phyloP scores from a whole-genome alignment of 371 early-diverging fungal genomes.

The Coemansia sp. region DNA sequence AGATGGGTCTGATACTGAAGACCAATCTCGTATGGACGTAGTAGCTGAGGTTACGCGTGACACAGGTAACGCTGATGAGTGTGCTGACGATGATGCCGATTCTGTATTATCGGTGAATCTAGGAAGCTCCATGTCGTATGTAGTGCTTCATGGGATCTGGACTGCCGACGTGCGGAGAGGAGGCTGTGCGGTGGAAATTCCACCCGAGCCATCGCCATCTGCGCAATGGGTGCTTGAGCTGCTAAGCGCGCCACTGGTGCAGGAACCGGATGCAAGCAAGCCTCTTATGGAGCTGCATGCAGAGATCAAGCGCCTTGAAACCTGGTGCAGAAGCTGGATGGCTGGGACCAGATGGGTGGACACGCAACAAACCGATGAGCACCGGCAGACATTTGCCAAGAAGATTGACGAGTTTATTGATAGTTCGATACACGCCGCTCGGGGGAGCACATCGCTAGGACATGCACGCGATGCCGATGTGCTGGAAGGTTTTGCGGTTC shows the following conservation, averaged over 20 bases:
- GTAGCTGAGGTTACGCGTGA: neutral
- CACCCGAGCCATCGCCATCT: conserved; percentile 31
- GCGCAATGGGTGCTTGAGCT: conserved; percentile 47
- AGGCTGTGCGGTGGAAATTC: conserved; percentile 10
- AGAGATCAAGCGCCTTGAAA: conserved; percentile 39
- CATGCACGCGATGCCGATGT: neutral
- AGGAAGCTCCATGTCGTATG: conserved; percentile 18
- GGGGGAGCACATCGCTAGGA: conserved; percentile 13
- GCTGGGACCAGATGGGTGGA: conserved; percentile 24
- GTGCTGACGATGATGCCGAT: neutral
- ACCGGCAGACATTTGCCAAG: conserved; percentile 33
- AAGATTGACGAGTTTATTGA: conserved; percentile 38
- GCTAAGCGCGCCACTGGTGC: conserved; percentile 31
- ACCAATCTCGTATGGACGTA: neutral
- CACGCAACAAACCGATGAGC: neutral
- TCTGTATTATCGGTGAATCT: conserved; percentile 6
- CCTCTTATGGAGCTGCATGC: conserved; percentile 19
- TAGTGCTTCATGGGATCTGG: conserved; percentile 38
- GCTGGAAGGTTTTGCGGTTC: conserved; percentile 24
- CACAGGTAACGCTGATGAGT: neutral
- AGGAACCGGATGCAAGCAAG: conserved; percentile 25
- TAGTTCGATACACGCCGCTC: conserved; percentile 19
- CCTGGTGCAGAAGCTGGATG: conserved; percentile 35
- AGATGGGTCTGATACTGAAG: neutral
- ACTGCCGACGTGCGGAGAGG: conserved; percentile 4